phyloP scores from a whole-genome alignment of 495 filamentous ascomycete genomes.

The Halenospora varia region DNA sequence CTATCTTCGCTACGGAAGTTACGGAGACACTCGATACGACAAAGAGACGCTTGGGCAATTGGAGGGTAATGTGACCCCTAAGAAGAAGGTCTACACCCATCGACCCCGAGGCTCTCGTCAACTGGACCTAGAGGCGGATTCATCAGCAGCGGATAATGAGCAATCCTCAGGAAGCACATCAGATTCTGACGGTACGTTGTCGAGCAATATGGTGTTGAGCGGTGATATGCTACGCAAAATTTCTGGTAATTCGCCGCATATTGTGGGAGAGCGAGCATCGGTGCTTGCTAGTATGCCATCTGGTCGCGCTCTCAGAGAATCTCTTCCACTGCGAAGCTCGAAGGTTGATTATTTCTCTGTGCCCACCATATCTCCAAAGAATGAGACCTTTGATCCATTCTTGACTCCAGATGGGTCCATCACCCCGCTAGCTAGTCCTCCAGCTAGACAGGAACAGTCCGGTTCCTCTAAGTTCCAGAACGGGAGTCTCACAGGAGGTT shows the following conservation, averaged over 20 bases:
- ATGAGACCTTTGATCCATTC: slow-evolving; percentile 24
- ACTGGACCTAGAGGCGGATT: slow-evolving; percentile 3
- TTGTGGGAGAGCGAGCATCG: too few relatives aligned
- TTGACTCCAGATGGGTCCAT: slow-evolving; percentile 2
- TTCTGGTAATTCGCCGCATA: neutral
- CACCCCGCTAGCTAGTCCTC: slow-evolving; percentile 28
- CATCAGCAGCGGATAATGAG: slow-evolving; percentile 27
- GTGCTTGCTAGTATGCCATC: neutral
- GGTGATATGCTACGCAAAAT: neutral
- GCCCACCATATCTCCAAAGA: slow-evolving; percentile 10
- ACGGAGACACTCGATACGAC: slow-evolving; percentile 21
- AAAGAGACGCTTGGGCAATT: slow-evolving; percentile 34
- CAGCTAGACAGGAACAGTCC: neutral
- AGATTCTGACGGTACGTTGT: slow-evolving; percentile 33
- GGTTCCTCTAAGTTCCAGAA: neutral
- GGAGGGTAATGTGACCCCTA: slow-evolving; percentile 26
- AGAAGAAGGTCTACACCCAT: slow-evolving; percentile 24
- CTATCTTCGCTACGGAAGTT: slow-evolving; percentile 28
- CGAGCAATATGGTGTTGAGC: slow-evolving; percentile 1
- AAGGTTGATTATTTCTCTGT: slow-evolving; percentile 19
- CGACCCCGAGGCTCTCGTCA: slow-evolving; percentile 16
- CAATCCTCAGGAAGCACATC: slow-evolving; percentile 32
- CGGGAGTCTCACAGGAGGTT: neutral
- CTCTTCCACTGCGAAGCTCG: slow-evolving; percentile 2
- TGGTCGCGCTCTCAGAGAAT: neutral